Conservation (phyloP, 192 early-diverging fungal genomes). For the Coemansia sp. region DNA sequence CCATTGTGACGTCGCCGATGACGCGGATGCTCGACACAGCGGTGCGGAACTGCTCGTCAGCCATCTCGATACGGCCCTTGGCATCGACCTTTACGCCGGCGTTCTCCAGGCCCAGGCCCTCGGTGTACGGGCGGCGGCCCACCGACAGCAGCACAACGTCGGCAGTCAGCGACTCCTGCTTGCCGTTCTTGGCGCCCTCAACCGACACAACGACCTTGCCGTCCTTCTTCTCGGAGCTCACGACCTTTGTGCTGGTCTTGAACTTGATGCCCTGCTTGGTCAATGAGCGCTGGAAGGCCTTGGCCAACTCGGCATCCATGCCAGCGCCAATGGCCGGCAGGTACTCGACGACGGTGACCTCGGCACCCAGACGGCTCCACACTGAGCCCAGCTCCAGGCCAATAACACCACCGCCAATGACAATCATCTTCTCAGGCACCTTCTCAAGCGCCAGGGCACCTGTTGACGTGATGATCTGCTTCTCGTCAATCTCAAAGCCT, state of each 20-base stretch:
- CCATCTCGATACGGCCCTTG: slow-evolving; percentile 83
- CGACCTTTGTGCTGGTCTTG: slow-evolving; percentile 96
- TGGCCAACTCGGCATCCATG: slow-evolving; percentile 94
- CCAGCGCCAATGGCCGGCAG: slow-evolving; percentile 90
- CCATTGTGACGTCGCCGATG: slow-evolving; percentile 95
- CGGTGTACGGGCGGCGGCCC: slow-evolving; percentile 92
- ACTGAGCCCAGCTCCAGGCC: slow-evolving; percentile 98
- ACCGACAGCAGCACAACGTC: slow-evolving; percentile 92
- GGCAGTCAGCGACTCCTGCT: slow-evolving; percentile 79
- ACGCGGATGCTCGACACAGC: slow-evolving; percentile 84
- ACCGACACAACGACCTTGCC: slow-evolving; percentile 88
- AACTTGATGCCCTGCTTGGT: slow-evolving; percentile 97
- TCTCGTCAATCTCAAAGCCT: slow-evolving; percentile 92
- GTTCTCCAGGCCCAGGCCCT: slow-evolving; percentile 87
- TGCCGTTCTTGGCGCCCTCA: slow-evolving; percentile 82
- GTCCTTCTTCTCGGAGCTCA: slow-evolving; percentile 78
- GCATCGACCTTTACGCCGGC: slow-evolving; percentile 87
- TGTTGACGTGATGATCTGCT: slow-evolving; percentile 96
- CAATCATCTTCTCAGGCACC: slow-evolving; percentile 97
- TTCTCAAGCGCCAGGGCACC: slow-evolving; percentile 91
- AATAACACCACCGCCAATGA: slow-evolving; percentile 99
- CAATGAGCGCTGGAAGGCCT: slow-evolving; percentile 88
- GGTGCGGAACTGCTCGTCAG: slow-evolving; percentile 74
- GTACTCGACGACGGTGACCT: slow-evolving; percentile 96
- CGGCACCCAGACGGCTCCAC: slow-evolving; percentile 91